Conservation (phyloP, 768 basidiomycete genomes). For the Phylloporus sp. region DNA sequence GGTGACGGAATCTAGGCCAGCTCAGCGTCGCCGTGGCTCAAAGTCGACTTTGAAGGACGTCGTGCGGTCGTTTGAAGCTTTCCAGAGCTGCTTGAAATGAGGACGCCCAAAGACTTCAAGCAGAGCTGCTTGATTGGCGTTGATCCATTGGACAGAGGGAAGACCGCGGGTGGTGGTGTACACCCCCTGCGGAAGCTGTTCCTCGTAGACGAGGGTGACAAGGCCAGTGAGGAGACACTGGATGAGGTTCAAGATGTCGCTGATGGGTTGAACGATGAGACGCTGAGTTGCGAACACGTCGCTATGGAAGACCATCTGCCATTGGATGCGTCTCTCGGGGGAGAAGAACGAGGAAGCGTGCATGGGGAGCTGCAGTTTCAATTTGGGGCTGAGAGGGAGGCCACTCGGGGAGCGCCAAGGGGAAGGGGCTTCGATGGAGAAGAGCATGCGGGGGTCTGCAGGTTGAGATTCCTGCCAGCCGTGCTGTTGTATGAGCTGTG, state of each 20-base stretch:
- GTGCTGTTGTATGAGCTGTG: slow-evolving; percentile 59
- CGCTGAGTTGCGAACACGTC: slow-evolving; percentile 69
- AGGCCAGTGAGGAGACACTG: slow-evolving; percentile 72
- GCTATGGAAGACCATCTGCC: slow-evolving; percentile 87
- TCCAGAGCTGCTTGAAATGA: slow-evolving; percentile 68
- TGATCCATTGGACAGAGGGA: slow-evolving; percentile 74
- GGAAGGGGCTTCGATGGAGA: slow-evolving; percentile 72
- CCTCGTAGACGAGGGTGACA: slow-evolving; percentile 69
- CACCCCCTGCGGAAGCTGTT: slow-evolving; percentile 61
- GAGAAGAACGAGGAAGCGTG: slow-evolving; percentile 84
- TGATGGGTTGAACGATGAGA: slow-evolving; percentile 62
- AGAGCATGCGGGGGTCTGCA: slow-evolving; percentile 66
- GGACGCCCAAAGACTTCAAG: slow-evolving; percentile 68
- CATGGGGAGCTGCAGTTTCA: slow-evolving; percentile 67
- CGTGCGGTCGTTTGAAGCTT: slow-evolving; percentile 65
- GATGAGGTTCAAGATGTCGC: slow-evolving; percentile 61
- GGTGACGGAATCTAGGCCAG: slow-evolving; percentile 1
- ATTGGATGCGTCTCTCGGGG: slow-evolving; percentile 77
- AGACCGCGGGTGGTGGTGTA: slow-evolving; percentile 74
- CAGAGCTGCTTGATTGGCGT: slow-evolving; percentile 59
- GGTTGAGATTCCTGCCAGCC: slow-evolving; percentile 61
- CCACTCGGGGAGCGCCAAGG: slow-evolving; percentile 74
- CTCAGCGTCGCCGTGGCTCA: slow-evolving; percentile 38
- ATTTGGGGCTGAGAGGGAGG: slow-evolving; percentile 69
- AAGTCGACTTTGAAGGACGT: slow-evolving; percentile 73